Base-by-base conservation (phyloP, 139 green algal species). In the Coelastrella sp. region DNA sequence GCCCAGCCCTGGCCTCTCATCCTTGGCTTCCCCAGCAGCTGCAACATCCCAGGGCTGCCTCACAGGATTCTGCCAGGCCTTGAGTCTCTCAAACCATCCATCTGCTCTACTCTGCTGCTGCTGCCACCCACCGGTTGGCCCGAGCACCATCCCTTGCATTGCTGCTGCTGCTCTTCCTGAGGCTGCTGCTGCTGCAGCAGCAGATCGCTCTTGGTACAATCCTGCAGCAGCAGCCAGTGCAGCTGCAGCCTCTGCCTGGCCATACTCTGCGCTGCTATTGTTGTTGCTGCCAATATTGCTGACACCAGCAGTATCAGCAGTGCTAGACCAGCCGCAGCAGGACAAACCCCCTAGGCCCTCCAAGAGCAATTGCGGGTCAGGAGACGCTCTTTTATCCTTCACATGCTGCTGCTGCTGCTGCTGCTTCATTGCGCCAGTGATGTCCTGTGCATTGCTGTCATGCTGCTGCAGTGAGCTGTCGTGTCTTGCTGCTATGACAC, bases 101-200 rank as follows among this genome's bases (percentile, higher is more conserved):
- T 88, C 84, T 22, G 61, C 84, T 8, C 19, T 24, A 7, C 9
- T 70, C 68, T 68, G 49, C 66, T 88, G 68, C 49, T 81, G 82
- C 61, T 81, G 68, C 56, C 68, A 70, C 12, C 4, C 9, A 59
- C 24, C 74, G 14, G 25, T 7, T 24, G 82, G 25, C 65, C 59
- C 25, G 35, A 24, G 9, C 7, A 78, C 65, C 11, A 66, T 14
- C 7, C 82, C 82, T 22, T 58, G 60, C 65, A 87, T 65, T 8
- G 82, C 82, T 68, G 63, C 65, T 27, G 17, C 25, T 65, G 65
- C 17, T 49, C 61, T 9, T 20, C 65, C 82, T n/a, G 82, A 78
- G 20, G 82, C 82, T 79, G 82, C 82, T 79, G 82, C 82, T 78
- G 82, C 82, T 65, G 82, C 65, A 10, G 63, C 82, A 65, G 82